A percentile compares a stretch with the other conserved stretches of the same genome.
phyloP scores from a whole-genome alignment of 1,139 yeast species.

The Suhomyces bolitotheri region DNA sequence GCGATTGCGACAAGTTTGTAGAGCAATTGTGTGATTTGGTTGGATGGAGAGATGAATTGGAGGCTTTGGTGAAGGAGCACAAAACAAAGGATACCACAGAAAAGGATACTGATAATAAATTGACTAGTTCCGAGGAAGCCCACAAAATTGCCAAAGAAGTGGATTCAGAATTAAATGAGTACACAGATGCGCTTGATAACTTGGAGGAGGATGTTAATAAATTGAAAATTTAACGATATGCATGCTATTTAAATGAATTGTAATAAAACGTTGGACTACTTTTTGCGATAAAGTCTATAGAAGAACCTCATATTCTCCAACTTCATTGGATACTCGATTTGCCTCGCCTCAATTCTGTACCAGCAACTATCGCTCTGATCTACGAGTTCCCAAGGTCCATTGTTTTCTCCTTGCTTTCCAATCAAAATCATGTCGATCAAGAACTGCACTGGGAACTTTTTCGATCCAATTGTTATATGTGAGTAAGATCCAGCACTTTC shows the following conservation, averaged over 20 bases:
- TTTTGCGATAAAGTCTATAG: conserved; percentile 67
- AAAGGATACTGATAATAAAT: conserved; percentile 8
- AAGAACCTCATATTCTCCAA: conserved; percentile 87
- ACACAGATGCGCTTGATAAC: conserved; percentile 5
- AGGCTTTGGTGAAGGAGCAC: conserved; percentile 27
- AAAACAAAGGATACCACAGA: conserved; percentile 10
- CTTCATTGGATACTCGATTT: conserved; percentile 65
- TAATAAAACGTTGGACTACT: conserved; percentile 15
- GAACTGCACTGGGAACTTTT: conserved; percentile 79
- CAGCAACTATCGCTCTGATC: conserved; percentile 74
- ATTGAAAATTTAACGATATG: conserved; percentile 9
- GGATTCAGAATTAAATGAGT: conserved; percentile 5
- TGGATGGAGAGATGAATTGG: conserved; percentile 65
- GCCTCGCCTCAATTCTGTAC: conserved; percentile 63
- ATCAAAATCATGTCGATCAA: conserved; percentile 69
- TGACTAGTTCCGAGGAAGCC: neutral
- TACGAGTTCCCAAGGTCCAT: conserved; percentile 67
- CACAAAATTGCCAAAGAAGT: conserved; percentile 5
- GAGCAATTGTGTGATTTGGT: conserved; percentile 50
- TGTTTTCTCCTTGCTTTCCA: conserved; percentile 51
- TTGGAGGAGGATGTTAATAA: conserved; percentile 10
- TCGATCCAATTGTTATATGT: conserved; percentile 71
- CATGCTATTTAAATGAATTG: neutral
- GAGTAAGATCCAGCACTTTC: conserved; percentile 93
- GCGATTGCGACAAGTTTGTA: conserved; percentile 66